These are phyloP conservation scores for Massarina eburnea DNA, from an alignment of 2,329 filamentous ascomycete genomes.

Conservation along the genomic window DNA sequence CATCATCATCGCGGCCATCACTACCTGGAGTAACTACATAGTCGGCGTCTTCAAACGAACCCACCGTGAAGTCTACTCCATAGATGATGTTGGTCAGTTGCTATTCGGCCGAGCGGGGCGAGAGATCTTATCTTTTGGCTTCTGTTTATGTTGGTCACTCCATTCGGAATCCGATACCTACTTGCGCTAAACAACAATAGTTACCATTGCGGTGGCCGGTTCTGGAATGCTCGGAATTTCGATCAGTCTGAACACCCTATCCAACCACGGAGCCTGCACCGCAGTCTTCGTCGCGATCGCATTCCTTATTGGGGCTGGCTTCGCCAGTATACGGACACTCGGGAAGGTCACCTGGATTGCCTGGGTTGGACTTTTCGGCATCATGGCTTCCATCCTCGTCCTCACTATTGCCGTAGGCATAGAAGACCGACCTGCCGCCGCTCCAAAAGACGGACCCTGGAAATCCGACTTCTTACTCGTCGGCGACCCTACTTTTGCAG, in stretches of 20 bases:
- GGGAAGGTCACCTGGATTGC: slow-evolving; percentile 27
- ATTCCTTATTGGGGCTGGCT: slow-evolving; percentile 54
- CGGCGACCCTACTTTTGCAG: slow-evolving; percentile 14
- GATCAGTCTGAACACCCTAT: slow-evolving; percentile 50
- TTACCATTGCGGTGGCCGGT: slow-evolving; percentile 62
- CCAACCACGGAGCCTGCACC: slow-evolving; percentile 63
- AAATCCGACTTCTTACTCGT: slow-evolving; percentile 24
- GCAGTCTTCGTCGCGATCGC: slow-evolving; percentile 66
- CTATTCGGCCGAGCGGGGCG: slow-evolving; percentile 57
- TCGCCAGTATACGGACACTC: slow-evolving; percentile 48
- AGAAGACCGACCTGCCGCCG: slow-evolving; percentile 25
- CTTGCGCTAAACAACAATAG: slow-evolving; percentile 4
- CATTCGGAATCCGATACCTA: slow-evolving; percentile 6
- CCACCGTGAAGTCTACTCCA: slow-evolving; percentile 59
- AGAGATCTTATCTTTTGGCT: slow-evolving; percentile 46
- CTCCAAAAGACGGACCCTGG: slow-evolving; percentile 22
- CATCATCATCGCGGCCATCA: slow-evolving; percentile 45
- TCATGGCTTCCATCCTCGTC: slow-evolving; percentile 23
- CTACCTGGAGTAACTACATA: slow-evolving; percentile 54
- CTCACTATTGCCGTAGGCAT: slow-evolving; percentile 29
- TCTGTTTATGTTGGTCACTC: slow-evolving; percentile 38
- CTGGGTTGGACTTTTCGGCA: slow-evolving; percentile 25
- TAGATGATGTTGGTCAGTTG: slow-evolving; percentile 58
- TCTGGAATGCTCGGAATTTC: slow-evolving; percentile 64
- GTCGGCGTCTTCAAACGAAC: slow-evolving; percentile 56